phyloP scores from a whole-genome alignment of 2,329 filamentous ascomycete genomes.

The Fusarium sp. region DNA sequence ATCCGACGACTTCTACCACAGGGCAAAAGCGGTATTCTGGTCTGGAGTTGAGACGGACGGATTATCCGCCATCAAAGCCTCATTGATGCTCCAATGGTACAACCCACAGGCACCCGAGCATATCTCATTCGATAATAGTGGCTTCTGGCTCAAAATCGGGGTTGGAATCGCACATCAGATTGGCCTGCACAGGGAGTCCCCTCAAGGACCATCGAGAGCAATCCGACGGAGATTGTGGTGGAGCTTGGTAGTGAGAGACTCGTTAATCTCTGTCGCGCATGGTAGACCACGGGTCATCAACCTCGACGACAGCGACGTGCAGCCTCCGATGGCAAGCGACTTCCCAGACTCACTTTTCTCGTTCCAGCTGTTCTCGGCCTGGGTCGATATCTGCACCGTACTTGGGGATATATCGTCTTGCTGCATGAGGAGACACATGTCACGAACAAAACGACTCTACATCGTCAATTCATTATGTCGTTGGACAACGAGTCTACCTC shows the following conservation, averaged over 20 bases:
- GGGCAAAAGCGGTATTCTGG: neutral
- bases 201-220: neutral
- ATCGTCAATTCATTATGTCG: neutral
- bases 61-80: neutral
- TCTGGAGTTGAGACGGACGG: neutral
- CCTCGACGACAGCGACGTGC: conserved; percentile 1
- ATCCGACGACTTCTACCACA: neutral
- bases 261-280: neutral
- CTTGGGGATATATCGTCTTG: conserved; percentile 2
- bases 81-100: conserved; percentile 2
- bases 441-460: neutral
- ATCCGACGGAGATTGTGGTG: neutral
- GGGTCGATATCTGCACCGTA: neutral
- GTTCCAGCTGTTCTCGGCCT: neutral
- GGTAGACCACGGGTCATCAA: conserved; percentile 2
- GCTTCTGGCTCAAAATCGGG: conserved; percentile 2
- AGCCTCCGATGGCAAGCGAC: neutral
- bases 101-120: conserved; percentile 1
- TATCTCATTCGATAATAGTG: neutral
- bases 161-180: conserved; percentile 4
- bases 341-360: neutral
- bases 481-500: neutral
- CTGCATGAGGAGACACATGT: neutral
- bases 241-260: conserved; percentile 2
- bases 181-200: neutral